Percentiles rank a stretch among this genome's conserved stretches.
Conservation (phyloP, 2,329 filamentous ascomycete genomes). For the Alternaria gansuensis region DNA sequence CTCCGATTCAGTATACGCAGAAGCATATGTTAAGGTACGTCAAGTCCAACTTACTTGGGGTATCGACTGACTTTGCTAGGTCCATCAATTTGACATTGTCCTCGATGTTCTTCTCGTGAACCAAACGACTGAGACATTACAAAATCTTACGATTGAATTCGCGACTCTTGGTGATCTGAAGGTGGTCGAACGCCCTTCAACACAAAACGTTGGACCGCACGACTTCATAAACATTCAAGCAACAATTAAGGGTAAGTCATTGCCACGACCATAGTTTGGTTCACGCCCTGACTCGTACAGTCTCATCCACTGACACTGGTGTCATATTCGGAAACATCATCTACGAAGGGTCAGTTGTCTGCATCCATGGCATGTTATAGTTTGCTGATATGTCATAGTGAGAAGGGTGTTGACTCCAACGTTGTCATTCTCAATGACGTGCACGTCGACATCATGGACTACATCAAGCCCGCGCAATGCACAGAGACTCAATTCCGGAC, state of each 20-base stretch:
- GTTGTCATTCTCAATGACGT: conserved; percentile 98
- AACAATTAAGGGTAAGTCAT: conserved; percentile 91
- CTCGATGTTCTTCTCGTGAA: conserved; percentile 96
- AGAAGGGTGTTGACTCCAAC: conserved; percentile 69
- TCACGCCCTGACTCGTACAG: conserved; percentile 52
- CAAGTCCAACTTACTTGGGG: not conserved
- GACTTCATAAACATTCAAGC: conserved; percentile 99
- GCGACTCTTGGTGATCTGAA: conserved; percentile 98
- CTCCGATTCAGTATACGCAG: conserved; percentile 97
- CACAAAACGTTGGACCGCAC: conserved; percentile 92
- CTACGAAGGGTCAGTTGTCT: conserved; percentile 74
- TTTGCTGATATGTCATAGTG: conserved; percentile 75
- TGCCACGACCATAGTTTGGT: conserved; percentile 39
- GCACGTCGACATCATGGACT: conserved; percentile 99
- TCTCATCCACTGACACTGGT: conserved; percentile 95
- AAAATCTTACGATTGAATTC: conserved; percentile 97
- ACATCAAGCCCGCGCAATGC: conserved; percentile 96
- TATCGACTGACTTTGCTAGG: conserved; percentile 32
- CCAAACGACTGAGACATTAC: conserved; percentile 93
- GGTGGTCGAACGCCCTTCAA: conserved; percentile 94
- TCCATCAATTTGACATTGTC: conserved; percentile 98
- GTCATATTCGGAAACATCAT: conserved; percentile 99
- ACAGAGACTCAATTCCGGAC: conserved; percentile 98
- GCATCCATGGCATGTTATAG: not conserved
- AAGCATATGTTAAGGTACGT: conserved; percentile 88